phyloP scores from a whole-genome alignment of 2,329 filamentous ascomycete genomes.

The Stagonosporopsis cucurbitacearum region DNA sequence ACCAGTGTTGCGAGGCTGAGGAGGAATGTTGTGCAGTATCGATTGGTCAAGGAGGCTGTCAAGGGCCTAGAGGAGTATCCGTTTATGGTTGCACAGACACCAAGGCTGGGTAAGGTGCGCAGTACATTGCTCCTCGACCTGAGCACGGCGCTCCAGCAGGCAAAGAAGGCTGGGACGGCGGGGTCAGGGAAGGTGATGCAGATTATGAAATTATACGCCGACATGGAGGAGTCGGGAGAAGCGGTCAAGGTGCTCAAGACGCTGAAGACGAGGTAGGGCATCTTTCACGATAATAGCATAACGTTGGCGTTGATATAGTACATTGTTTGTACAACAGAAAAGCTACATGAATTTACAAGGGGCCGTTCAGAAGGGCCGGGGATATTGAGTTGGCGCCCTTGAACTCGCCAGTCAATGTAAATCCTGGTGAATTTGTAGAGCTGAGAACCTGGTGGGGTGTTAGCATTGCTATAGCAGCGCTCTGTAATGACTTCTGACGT shows the following conservation, averaged over 20 bases:
- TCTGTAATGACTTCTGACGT: conserved; percentile 34
- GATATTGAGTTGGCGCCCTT: conserved; percentile 55
- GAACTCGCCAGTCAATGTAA: conserved; percentile 85
- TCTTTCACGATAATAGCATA: conserved; percentile 46
- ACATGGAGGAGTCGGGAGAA: conserved; percentile 66
- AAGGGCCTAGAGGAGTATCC: conserved; percentile 65
- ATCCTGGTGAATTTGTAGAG: conserved; percentile 84
- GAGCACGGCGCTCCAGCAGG: conserved; percentile 66
- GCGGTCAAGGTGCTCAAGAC: conserved; percentile 63
- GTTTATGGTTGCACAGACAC: conserved; percentile 65
- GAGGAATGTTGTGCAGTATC: conserved; percentile 64
- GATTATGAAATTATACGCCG: conserved; percentile 65
- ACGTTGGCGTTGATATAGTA: conserved; percentile 55
- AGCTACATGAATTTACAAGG: conserved; percentile 37
- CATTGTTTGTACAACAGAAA: conserved; percentile 41
- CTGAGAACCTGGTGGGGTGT: conserved; percentile 70
- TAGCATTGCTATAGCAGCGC: conserved; percentile 30
- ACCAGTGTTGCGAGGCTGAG: conserved; percentile 56
- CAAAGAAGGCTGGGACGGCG: conserved; percentile 51
- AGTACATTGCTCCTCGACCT: conserved; percentile 71
- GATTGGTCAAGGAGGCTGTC: conserved; percentile 61
- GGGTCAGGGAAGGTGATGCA: conserved; percentile 57
- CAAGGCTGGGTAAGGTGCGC: conserved; percentile 63
- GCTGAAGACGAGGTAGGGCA: conserved; percentile 27
- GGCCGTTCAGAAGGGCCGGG: conserved; percentile 49